These are phyloP conservation scores for Carex scoparia DNA, from an alignment of 176 grass and related monocot genomes.

Conservation along the genomic window DNA sequence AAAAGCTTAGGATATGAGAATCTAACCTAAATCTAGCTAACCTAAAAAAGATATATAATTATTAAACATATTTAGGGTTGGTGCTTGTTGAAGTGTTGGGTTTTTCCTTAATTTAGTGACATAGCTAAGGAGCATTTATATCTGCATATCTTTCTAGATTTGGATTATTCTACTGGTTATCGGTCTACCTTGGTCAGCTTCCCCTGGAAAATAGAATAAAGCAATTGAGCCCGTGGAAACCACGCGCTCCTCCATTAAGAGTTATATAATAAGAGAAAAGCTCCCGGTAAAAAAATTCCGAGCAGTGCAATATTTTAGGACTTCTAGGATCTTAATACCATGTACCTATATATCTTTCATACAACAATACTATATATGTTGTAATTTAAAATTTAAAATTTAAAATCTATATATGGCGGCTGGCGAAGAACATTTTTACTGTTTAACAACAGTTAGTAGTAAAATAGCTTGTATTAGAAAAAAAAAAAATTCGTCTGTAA, in stretches of 20 bases:
- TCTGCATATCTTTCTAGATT: not conserved
- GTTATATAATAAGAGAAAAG: not conserved
- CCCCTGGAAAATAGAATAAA: not conserved
- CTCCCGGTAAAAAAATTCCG: not conserved
- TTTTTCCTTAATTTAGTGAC: not conserved
- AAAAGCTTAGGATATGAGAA: not conserved
- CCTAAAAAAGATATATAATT: not conserved
- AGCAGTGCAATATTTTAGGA: not conserved
- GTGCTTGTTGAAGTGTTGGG: not conserved
- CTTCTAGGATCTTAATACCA: not conserved
- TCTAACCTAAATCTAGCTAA: not conserved
- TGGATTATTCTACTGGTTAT: not conserved
- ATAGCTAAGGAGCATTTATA: not conserved
- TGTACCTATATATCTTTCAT: not conserved
- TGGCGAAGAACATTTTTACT: too few species aligned
- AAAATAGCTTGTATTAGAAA: not conserved
- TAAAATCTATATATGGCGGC: too few species aligned
- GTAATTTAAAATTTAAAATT: too few species aligned
- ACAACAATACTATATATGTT: too few species aligned
- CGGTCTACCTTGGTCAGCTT: not conserved
- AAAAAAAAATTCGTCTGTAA: too few species aligned
- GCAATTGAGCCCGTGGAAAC: not conserved
- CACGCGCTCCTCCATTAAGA: not conserved
- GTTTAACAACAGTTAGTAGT: not conserved
- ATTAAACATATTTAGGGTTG: not conserved